Evolutionary conservation across 108 stramenopile species (phyloP).

Genomic region (Conticribra guillardii): DNA sequence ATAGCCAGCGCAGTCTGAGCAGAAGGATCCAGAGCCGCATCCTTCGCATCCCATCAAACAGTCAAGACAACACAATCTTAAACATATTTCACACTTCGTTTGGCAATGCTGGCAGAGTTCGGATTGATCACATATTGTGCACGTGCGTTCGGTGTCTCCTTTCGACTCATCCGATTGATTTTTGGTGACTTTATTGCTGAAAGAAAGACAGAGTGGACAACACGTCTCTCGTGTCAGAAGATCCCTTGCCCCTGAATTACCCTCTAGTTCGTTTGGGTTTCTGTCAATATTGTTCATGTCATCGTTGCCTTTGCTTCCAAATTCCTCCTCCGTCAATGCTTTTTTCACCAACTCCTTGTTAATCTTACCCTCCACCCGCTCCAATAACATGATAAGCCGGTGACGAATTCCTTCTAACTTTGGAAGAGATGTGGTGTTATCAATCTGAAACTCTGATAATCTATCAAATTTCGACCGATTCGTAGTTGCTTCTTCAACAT

Average conservation of each 20-base stretch:
- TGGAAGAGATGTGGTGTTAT: conserved; percentile 10
- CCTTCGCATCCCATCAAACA: background rate
- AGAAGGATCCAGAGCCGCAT: background rate
- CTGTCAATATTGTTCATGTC: background rate
- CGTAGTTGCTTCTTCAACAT: background rate
- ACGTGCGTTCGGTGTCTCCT: no score
- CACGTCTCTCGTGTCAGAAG: background rate
- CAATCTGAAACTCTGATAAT: background rate
- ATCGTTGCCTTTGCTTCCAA: background rate
- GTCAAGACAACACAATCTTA: conserved; percentile 3
- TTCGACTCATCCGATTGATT: background rate
- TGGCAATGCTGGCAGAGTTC: background rate
- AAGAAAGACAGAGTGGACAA: conserved; percentile 14
- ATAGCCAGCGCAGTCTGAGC: conserved; percentile 1
- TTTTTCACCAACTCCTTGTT: conserved; percentile 5
- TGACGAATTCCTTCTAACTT: conserved; percentile 6
- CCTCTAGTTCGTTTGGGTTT: background rate
- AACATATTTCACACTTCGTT: background rate
- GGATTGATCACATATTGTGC: background rate
- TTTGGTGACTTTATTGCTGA: background rate
- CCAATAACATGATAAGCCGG: conserved; percentile 2
- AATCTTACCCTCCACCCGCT: conserved; percentile 13
- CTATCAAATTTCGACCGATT: background rate
- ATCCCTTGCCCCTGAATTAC: no score
- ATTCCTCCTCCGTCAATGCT: conserved; percentile 13